These are phyloP conservation scores for Curvularia sp. DNA, from an alignment of 2,329 filamentous ascomycete species.

Conservation along the genomic window DNA sequence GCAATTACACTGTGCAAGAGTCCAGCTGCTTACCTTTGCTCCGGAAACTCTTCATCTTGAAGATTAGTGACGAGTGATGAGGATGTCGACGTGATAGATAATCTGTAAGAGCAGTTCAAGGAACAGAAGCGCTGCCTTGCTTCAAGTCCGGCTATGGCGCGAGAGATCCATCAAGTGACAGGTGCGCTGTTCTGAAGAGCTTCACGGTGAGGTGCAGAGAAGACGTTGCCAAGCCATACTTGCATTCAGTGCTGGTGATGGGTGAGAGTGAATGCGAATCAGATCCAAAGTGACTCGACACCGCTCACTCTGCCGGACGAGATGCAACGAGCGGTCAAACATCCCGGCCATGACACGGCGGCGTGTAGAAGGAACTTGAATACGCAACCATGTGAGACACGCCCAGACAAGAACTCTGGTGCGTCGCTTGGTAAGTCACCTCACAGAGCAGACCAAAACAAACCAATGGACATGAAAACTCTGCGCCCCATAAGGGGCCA, in stretches of 20 bases:
- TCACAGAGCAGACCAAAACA: slow-evolving; percentile 6
- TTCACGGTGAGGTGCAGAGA: slow-evolving; percentile 8
- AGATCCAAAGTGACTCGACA: neutral
- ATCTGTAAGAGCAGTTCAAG: neutral
- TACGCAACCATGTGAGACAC: neutral
- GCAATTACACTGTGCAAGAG: neutral
- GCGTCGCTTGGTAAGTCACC: neutral
- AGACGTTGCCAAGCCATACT: slow-evolving; percentile 3
- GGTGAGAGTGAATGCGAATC: slow-evolving; percentile 4
- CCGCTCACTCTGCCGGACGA: too few relatives aligned
- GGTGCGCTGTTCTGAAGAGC: neutral
- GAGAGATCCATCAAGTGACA: neutral
- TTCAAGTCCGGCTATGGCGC: neutral
- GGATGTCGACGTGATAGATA: neutral
- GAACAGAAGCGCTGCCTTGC: neutral
- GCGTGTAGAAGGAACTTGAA: neutral
- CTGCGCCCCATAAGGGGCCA: slow-evolving; percentile 22
- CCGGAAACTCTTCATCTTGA: slow-evolving; percentile 31
- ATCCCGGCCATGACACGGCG: neutral
- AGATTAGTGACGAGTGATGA: neutral
- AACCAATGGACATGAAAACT: slow-evolving; percentile 40
- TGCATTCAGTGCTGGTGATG: neutral
- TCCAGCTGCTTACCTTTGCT: slow-evolving; percentile 23
- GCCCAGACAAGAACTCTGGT: neutral
- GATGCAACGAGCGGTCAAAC: neutral